phyloP scores from a whole-genome alignment of 202 grass and related monocot genomes.

The Musa balbisiana region DNA sequence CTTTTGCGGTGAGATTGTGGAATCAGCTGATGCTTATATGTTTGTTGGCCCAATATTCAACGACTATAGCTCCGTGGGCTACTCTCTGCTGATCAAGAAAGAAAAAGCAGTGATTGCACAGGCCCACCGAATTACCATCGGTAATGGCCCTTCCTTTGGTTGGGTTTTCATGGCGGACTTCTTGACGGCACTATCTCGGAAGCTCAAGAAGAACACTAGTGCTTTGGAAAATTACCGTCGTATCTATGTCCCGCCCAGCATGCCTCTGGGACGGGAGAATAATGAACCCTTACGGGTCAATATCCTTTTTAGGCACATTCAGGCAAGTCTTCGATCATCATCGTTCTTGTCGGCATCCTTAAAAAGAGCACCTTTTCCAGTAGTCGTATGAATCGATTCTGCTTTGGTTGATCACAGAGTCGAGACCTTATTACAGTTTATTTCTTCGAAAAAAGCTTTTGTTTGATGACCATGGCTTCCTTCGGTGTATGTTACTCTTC shows the following conservation, averaged over 20 bases:
- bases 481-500: too few species aligned
- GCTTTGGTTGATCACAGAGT: too few species aligned
- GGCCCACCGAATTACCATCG: neutral
- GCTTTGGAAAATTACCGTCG: neutral
- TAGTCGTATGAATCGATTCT: too few species aligned
- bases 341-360: neutral
- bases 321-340: neutral
- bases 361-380: too few species aligned
- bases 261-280: neutral
- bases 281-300: constrained; percentile 13
- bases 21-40: neutral
- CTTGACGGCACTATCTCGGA: neutral
- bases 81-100: neutral
- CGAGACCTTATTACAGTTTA: too few species aligned
- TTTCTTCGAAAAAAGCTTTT: too few species aligned
- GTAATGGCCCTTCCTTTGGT: neutral
- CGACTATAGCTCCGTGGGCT: neutral
- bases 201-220: neutral
- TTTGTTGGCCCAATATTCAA: neutral
- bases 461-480: too few species aligned
- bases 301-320: constrained; percentile 5
- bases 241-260: neutral
- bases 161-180: neutral
- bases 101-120: neutral
- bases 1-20: neutral